Percentiles rank a stretch among this genome's conserved stretches.
These are phyloP conservation scores for Conoideocrella luteorostrata DNA, from an alignment of 2,329 filamentous ascomycete species.

Conservation along the genomic window DNA sequence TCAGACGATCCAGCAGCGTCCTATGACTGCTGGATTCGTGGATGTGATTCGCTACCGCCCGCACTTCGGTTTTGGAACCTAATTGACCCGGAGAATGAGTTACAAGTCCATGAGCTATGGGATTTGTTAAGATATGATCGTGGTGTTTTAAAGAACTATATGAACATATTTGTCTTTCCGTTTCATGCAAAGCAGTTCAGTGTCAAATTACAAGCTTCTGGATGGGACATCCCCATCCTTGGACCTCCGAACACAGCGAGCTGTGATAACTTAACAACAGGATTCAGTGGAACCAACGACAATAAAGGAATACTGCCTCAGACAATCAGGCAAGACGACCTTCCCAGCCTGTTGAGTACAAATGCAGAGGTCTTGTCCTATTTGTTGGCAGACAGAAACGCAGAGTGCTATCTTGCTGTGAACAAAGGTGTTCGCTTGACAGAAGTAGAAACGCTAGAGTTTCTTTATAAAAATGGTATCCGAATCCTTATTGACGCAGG, in stretches of 20 bases:
- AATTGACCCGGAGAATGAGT: neutral
- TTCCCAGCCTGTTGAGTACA: conserved; percentile 48
- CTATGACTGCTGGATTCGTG: neutral
- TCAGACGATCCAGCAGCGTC: conserved; percentile 1
- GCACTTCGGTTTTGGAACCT: neutral
- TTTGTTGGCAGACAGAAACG: neutral
- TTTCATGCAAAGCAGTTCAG: conserved; percentile 55
- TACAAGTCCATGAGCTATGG: conserved; percentile 1
- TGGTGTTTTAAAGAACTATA: neutral
- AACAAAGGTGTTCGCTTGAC: neutral
- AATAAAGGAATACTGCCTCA: conserved; percentile 52
- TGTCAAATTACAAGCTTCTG: conserved; percentile 53
- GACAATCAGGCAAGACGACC: conserved; percentile 55
- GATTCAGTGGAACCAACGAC: conserved; percentile 69
- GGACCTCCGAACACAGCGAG: conserved; percentile 21
- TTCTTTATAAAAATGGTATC: neutral
- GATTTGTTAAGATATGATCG: neutral
- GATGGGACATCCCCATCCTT: conserved; percentile 47
- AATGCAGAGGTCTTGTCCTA: conserved; percentile 52
- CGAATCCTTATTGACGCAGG: conserved; percentile 57
- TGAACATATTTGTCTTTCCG: conserved; percentile 44
- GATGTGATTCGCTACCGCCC: neutral
- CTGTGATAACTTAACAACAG: conserved; percentile 41
- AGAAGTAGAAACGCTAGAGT: neutral
- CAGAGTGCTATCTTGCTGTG: neutral